Evolutionary conservation across 139 green algal genomes (phyloP).

Genomic region (Chlorella sp.): DNA sequence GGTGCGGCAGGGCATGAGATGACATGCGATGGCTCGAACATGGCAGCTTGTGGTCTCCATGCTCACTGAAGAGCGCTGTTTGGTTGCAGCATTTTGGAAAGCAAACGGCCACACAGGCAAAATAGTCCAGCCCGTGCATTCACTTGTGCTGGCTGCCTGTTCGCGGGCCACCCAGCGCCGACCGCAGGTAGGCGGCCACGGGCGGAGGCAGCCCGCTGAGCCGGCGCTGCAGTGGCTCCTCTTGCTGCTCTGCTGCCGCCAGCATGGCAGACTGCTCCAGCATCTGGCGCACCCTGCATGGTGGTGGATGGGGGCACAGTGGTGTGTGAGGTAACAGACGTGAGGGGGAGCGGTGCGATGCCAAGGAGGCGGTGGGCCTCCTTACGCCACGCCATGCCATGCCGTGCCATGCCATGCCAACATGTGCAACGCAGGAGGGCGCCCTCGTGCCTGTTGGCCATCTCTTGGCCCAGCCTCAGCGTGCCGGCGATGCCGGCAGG

Average conservation of each 20-base stretch:
- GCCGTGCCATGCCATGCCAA: not conserved
- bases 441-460: not conserved
- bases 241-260: not conserved
- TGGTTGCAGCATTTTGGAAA: too few relatives aligned
- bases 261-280: not conserved
- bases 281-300: not conserved
- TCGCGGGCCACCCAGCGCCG: not conserved
- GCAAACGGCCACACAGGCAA: too few relatives aligned
- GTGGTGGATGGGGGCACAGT: not conserved
- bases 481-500: not conserved
- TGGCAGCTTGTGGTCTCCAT: too few relatives aligned
- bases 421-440: not conserved
- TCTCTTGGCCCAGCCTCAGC: not conserved
- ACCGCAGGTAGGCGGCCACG: not conserved
- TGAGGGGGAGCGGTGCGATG: not conserved
- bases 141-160: too few relatives aligned
- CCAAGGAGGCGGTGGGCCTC: too few relatives aligned
- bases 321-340: not conserved
- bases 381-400: too few relatives aligned
- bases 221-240: constrained; percentile 4
- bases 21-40: too few relatives aligned
- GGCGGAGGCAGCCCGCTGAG: not conserved
- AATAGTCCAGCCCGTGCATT: too few relatives aligned
- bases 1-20: too few relatives aligned
- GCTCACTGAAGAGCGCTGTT: too few relatives aligned